phyloP scores from a whole-genome alignment of 768 basidiomycete genomes.

The Lactarius tabidus region DNA sequence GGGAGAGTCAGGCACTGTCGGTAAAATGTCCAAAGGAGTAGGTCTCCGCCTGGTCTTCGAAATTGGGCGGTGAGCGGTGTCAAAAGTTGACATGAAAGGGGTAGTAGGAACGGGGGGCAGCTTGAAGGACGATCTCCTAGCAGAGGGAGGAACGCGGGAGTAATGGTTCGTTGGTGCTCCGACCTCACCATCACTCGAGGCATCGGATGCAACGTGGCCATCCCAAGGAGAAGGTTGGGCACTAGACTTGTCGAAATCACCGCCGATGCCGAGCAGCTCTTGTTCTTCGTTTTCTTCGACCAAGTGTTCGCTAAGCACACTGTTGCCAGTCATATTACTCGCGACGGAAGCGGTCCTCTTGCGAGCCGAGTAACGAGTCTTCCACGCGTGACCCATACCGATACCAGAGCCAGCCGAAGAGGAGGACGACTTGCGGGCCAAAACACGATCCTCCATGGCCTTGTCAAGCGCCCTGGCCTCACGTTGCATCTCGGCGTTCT shows the following conservation, averaged over 20 bases:
- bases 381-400: conserved; percentile 67
- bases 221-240: conserved; percentile 34
- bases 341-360: conserved; percentile 72
- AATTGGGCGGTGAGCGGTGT: conserved; percentile 32
- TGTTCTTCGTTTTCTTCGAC: conserved; percentile 81
- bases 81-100: conserved; percentile 51
- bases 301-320: conserved; percentile 72
- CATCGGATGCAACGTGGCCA: conserved; percentile 30
- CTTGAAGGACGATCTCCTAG: conserved; percentile 23
- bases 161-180: conserved; percentile 9
- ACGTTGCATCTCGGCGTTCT: conserved; percentile 57
- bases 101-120: conserved; percentile 39
- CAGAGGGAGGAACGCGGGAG: conserved; percentile 10
- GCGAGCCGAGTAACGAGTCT: conserved; percentile 57
- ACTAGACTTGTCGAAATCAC: conserved; percentile 49
- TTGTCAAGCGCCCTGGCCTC: conserved; percentile 83
- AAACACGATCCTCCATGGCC: conserved; percentile 80
- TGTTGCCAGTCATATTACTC: conserved; percentile 63
- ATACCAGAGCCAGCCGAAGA: conserved; percentile 62
- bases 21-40: conserved; percentile 54
- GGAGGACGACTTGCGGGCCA: conserved; percentile 66
- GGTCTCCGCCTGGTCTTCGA: conserved; percentile 58
- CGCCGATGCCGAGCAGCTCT: conserved; percentile 63
- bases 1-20: conserved; percentile 73
- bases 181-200: conserved; percentile 29